Evolutionary conservation across 2,329 filamentous ascomycete genomes (phyloP), one percentile per base, ranked within the genome.

Genomic region (Orbilia oligospora): DNA sequence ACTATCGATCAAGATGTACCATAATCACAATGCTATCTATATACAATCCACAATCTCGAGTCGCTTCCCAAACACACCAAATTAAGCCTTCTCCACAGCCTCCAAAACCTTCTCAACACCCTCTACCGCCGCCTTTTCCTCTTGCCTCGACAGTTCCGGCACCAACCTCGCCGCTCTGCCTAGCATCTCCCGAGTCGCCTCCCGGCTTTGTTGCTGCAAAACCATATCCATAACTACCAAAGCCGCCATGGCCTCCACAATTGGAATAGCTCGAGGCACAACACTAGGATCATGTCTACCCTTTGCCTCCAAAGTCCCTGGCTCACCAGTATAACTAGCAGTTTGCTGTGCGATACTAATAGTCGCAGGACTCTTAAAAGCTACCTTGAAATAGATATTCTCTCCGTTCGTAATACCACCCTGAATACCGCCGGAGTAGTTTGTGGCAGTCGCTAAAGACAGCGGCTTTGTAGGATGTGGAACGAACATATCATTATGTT

Each of bases 341-440:
- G 96, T 98, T 14, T 88, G 88, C 86, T 98, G 95, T 51, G 92
- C 92, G 85, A 95, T 92, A 55, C 93, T 91, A 83, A 98, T 98
- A 2, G 96, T 98, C 33, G 95, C 94, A 1, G 95, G 91, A 9
- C 95, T 93, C 88, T 98, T 98, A 90, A 98, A 98, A 16, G 90
- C 94, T 4, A 97, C 91, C 64, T 92, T 90, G 89, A 98, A 98
- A 88, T 96, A 98, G 86, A 98, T 93, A 76, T 91, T 91, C 44
- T 93, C 93, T 73, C 95, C 96, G 85, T 98, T 98, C 64, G 92
- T 91, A 85, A 98, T 98, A 66, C 95, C 95, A 51, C 95, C 96
- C 86, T 98, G 95, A 81, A 98, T 93, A 80, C 95, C 96, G 12
- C 95, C 95, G 1, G 92, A 95, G 87, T 97, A 94, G 87, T 98